These are phyloP conservation scores for Globisporangium splendens DNA, from an alignment of 352 stramenopile genomes.

Conservation along the genomic window DNA sequence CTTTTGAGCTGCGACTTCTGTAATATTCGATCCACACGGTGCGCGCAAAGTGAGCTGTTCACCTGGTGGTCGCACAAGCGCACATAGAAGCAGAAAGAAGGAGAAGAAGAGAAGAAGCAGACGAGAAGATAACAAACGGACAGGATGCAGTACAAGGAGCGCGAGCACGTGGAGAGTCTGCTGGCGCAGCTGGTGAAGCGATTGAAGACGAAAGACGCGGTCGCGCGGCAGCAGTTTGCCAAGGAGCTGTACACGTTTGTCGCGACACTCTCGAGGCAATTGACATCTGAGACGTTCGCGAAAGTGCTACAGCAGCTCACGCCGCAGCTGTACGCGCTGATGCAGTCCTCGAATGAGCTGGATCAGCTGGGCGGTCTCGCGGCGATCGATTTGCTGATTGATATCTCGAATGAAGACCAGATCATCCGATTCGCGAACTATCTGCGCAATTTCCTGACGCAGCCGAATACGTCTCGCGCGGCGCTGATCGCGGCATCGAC, in stretches of 20 bases:
- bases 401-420: slow-evolving; percentile 82
- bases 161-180: slow-evolving; percentile 62
- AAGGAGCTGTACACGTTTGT: slow-evolving; percentile 62
- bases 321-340: slow-evolving; percentile 67
- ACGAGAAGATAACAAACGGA: not conserved
- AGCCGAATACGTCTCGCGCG: slow-evolving; percentile 53
- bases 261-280: slow-evolving; percentile 57
- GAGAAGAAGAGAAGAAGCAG: not conserved
- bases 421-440: slow-evolving; percentile 91
- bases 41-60: no score
- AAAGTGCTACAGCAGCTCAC: slow-evolving; percentile 72
- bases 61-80: no score
- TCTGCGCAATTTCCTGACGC: slow-evolving; percentile 80
- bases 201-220: slow-evolving; percentile 40
- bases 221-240: slow-evolving; percentile 33
- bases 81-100: not conserved
- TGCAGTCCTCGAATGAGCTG: slow-evolving; percentile 58
- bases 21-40: no score
- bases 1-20: not conserved
- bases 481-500: slow-evolving; percentile 66
- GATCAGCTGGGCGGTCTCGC: slow-evolving; percentile 72
- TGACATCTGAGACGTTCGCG: slow-evolving; percentile 77
- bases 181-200: slow-evolving; percentile 61
- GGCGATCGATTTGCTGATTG: slow-evolving; percentile 79
- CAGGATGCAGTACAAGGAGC: slow-evolving; percentile 36